These are phyloP conservation scores for Lonicera japonica DNA, from an alignment of 129 eudicot genomes.

Conservation along the genomic window DNA sequence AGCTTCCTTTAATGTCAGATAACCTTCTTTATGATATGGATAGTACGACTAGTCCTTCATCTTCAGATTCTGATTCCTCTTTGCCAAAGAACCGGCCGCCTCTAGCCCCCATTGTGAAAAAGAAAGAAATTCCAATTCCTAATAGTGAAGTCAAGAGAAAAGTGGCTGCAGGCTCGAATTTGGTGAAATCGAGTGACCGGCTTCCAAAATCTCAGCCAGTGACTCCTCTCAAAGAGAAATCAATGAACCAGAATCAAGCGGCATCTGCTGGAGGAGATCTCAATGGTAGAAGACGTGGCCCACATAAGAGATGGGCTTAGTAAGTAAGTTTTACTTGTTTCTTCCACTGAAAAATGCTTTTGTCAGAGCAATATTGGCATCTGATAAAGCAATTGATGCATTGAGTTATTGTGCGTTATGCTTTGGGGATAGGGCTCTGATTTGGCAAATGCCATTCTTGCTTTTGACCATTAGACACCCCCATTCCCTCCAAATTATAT, in stretches of 20 bases:
- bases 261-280: constrained; percentile 24
- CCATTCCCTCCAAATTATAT: too few species aligned
- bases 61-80: constrained; percentile 72
- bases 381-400: background rate
- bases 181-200: constrained; percentile 12
- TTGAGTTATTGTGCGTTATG: background rate
- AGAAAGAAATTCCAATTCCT: constrained; percentile 1
- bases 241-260: constrained; percentile 34
- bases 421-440: background rate
- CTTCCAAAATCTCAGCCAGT: constrained; percentile 12
- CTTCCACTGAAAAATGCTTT: too few species aligned
- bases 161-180: constrained; percentile 5
- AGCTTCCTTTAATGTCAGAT: constrained; percentile 55
- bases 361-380: too few species aligned
- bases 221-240: constrained; percentile 50
- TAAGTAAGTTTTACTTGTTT: background rate
- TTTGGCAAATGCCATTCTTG: background rate
- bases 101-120: constrained; percentile 9
- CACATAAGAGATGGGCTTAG: constrained; percentile 56
- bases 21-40: constrained; percentile 73
- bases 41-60: constrained; percentile 62
- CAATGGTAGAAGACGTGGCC: constrained; percentile 27
- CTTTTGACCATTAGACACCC: too few species aligned
- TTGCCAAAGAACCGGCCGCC: constrained; percentile 5
- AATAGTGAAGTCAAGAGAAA: constrained; percentile 3